These are phyloP conservation scores for Staphylotrichum tortipilum DNA, from an alignment of 495 filamentous ascomycete genomes.

Conservation along the genomic window DNA sequence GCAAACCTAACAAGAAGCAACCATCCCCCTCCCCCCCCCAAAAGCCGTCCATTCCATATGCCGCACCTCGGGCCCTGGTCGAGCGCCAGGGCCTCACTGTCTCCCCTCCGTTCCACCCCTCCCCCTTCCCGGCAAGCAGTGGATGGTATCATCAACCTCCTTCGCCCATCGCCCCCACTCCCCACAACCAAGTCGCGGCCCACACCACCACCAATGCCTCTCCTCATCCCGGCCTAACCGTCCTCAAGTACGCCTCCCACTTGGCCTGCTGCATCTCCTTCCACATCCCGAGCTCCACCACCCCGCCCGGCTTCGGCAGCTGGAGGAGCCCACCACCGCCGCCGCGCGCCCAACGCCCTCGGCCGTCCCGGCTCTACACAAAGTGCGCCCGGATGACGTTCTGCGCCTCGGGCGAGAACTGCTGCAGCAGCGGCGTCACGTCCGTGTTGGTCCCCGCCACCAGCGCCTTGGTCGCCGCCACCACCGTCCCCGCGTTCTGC, in stretches of 20 bases:
- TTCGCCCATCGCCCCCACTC: neutral
- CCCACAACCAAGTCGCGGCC: neutral
- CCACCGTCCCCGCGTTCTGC: slow-evolving; percentile 62
- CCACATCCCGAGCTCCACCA: slow-evolving; percentile 1
- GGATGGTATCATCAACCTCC: neutral
- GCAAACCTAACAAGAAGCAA: too few species aligned
- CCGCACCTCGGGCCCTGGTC: too few species aligned
- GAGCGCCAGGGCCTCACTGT: too few species aligned
- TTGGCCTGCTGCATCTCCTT: neutral
- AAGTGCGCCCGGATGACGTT: slow-evolving; percentile 66
- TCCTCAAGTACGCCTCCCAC: slow-evolving; percentile 1
- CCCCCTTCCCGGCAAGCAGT: neutral
- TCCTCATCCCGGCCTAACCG: neutral
- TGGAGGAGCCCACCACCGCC: too few species aligned
- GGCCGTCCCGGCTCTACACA: slow-evolving; percentile 30
- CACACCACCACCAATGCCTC: neutral
- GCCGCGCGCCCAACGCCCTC: neutral
- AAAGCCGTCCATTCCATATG: too few species aligned
- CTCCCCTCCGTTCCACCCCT: too few species aligned
- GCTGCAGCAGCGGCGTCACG: slow-evolving; percentile 55
- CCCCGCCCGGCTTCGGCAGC: too few species aligned
- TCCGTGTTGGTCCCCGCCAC: slow-evolving; percentile 61
- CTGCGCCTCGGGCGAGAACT: slow-evolving; percentile 67
- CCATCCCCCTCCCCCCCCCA: neutral
- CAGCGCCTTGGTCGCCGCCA: slow-evolving; percentile 63